Evolutionary conservation across 2,329 filamentous ascomycete genomes (phyloP), one percentile per base, ranked within the genome.

Genomic region (Alternaria triticimaculans): DNA sequence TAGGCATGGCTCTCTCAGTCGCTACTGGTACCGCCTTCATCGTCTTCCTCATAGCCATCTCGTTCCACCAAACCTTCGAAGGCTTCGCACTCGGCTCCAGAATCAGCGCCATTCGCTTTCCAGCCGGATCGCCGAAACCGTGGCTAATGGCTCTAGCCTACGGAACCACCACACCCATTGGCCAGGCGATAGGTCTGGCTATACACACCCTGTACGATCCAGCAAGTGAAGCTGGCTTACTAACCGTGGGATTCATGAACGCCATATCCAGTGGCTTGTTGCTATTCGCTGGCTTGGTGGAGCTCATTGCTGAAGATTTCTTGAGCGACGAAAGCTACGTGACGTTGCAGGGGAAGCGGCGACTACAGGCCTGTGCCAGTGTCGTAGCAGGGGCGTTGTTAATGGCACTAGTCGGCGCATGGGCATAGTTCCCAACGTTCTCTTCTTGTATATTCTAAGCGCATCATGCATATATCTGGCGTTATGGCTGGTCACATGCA

Each of bases 1-100:
- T 92, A 60, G 90, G 90, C 62, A 90, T 92, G 84, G 91, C 90
- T 0, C 81, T 92, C 25, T 90, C 88, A 25, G 90, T 92, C 67
- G 89, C 89, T 20, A 87, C 87, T 2, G 88, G 90, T 2, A 81
- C 83, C 6, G 87, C 88, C 5, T 92, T 92, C 76, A 78, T 89
- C 60, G 83, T 92, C 25, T 84, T 92, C 5, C 83, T 92, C 8
- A 81, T 91, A 51, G 90, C 90, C 64, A 92, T 92, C 62, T 81
- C 89, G 30, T 92, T 92, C 82, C 90, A 92, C 74, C 90, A 91
- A 72, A 89, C 88, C 68, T 90, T 91, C 63, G 88, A 87, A 76
- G 90, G 90, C 62, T 87, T 92, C 5, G 90, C 89, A 45, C 85
- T 92, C 0, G 90, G 90, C 20, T 88, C 88, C 1, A 88, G 90